Percentiles rank a stretch among this genome's conserved stretches.
Evolutionary conservation across 2,329 filamentous ascomycete species (phyloP).

Genomic region (Aspergillus ibericus): DNA sequence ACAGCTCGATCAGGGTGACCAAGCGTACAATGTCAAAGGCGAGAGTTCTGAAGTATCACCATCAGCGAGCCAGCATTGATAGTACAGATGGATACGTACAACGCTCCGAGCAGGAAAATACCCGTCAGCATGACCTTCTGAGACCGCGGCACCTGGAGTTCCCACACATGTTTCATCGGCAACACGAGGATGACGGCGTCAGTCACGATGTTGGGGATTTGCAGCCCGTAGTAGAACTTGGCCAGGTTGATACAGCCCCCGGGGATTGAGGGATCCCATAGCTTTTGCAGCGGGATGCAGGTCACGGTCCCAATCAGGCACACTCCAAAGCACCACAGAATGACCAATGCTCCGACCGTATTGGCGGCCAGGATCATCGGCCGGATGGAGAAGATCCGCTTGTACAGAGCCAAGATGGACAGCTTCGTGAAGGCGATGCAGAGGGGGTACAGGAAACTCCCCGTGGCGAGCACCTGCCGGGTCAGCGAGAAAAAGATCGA

Average conservation of each 20-base stretch:
- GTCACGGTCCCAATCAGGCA: slow-evolving; percentile 26
- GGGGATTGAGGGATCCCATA: slow-evolving; percentile 24
- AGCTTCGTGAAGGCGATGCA: slow-evolving; percentile 30
- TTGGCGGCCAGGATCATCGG: slow-evolving; percentile 24
- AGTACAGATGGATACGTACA: slow-evolving; percentile 14
- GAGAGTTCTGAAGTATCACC: slow-evolving; percentile 17
- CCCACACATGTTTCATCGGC: slow-evolving; percentile 29
- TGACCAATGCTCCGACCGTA: slow-evolving; percentile 21
- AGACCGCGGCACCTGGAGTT: slow-evolving; percentile 22
- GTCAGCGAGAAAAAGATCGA: not conserved
- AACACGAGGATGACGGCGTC: slow-evolving; percentile 31
- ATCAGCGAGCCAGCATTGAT: not conserved
- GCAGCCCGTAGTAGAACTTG: slow-evolving; percentile 30
- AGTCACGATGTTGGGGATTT: slow-evolving; percentile 32
- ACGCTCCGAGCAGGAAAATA: slow-evolving; percentile 28
- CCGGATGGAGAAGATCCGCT: slow-evolving; percentile 25
- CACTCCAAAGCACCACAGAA: slow-evolving; percentile 26
- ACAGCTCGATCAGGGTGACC: slow-evolving; percentile 25
- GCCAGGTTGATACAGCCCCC: slow-evolving; percentile 28
- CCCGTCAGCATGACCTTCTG: slow-evolving; percentile 25
- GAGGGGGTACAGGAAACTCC: slow-evolving; percentile 25
- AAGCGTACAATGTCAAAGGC: slow-evolving; percentile 30
- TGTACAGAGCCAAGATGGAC: slow-evolving; percentile 31
- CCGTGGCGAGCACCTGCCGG: slow-evolving; percentile 23
- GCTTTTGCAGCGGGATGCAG: slow-evolving; percentile 27